Conservation (phyloP, 1,139 yeast genomes). For the Yamadazyma epiphylla region DNA sequence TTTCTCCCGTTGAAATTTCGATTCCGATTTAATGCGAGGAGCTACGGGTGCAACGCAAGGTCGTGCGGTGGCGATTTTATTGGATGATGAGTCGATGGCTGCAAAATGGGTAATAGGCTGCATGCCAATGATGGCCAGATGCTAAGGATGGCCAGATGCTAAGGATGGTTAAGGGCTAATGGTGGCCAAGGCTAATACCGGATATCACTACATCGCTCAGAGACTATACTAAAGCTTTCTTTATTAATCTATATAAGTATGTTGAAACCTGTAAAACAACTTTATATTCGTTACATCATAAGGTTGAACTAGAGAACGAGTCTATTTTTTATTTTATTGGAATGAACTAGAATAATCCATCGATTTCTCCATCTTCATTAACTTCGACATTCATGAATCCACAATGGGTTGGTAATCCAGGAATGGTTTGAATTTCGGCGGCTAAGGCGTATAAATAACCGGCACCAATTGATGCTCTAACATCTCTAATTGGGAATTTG, state of each 20-base stretch:
- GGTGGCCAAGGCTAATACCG: too few relatives aligned
- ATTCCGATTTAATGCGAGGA: background rate
- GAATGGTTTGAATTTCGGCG: slow-evolving; percentile 95
- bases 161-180: too few relatives aligned
- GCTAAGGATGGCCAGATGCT: too few relatives aligned
- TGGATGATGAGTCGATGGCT: too few relatives aligned
- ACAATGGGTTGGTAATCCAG: slow-evolving; percentile 94
- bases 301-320: slow-evolving; percentile 5
- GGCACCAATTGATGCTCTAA: slow-evolving; percentile 93
- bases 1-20: background rate
- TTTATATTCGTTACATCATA: background rate
- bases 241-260: background rate
- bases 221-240: background rate
- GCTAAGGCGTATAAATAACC: slow-evolving; percentile 96
- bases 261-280: background rate
- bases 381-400: slow-evolving; percentile 98
- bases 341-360: slow-evolving; percentile 71
- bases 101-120: too few relatives aligned
- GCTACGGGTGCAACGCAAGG: too few relatives aligned
- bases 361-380: slow-evolving; percentile 88
- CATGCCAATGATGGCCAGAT: too few relatives aligned
- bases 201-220: too few relatives aligned
- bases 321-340: background rate
- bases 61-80: background rate
- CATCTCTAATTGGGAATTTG: slow-evolving; percentile 90